Conservation (phyloP, 2,329 filamentous ascomycete genomes). For the Xylaria sp. region DNA sequence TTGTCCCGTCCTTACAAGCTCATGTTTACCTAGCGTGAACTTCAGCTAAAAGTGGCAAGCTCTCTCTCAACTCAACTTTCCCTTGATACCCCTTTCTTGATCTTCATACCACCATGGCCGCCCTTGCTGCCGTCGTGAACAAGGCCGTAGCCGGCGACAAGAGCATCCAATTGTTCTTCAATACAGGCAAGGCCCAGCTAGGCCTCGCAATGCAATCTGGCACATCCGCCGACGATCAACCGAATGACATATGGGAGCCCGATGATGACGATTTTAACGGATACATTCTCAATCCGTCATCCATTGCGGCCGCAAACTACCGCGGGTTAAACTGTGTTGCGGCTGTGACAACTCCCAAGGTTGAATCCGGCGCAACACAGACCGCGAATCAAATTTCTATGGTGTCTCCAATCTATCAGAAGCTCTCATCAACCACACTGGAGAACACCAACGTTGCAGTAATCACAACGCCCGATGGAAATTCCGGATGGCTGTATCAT, state of each 20-base stretch:
- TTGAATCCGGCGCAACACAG: neutral
- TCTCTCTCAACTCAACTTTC: neutral
- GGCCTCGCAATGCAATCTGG: conserved; percentile 23
- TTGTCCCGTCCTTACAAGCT: neutral
- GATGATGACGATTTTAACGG: conserved; percentile 12
- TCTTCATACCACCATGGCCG: conserved; percentile 17
- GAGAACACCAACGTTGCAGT: neutral
- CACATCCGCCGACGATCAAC: conserved; percentile 12
- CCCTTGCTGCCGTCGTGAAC: conserved; percentile 25
- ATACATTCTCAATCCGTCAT: conserved; percentile 14
- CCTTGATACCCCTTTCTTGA: neutral
- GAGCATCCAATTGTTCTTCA: conserved; percentile 23
- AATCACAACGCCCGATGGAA: neutral
- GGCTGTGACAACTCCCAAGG: conserved; percentile 13
- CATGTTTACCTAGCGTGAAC: neutral
- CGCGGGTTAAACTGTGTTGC: conserved; percentile 6
- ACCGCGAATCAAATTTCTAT: conserved; percentile 9
- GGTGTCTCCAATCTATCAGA: conserved; percentile 12
- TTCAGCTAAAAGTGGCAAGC: neutral
- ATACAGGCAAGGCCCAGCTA: conserved; percentile 19
- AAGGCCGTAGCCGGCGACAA: conserved; percentile 28
- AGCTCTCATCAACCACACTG: neutral
- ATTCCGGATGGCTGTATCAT: conserved; percentile 13
- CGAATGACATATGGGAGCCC: conserved; percentile 6
- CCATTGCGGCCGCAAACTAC: neutral